Percentiles rank a stretch among this genome's conserved stretches.
Evolutionary conservation across 2,329 filamentous ascomycete genomes (phyloP).

Genomic region (Magnaporthiopsis incrustans): DNA sequence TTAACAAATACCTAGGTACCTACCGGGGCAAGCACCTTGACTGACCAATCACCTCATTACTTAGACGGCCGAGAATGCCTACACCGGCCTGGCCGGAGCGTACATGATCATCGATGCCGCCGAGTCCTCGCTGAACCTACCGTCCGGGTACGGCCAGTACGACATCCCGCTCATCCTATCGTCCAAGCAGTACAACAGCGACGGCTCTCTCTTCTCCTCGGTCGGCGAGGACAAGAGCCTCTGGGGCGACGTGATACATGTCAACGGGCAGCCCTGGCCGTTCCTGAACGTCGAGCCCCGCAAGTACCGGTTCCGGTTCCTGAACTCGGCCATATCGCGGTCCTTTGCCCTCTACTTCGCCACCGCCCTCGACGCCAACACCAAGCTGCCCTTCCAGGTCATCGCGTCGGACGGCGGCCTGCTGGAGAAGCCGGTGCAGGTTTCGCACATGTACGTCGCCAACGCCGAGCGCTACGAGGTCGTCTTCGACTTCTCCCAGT

Average conservation of each 20-base stretch:
- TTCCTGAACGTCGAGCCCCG: conserved; percentile 49
- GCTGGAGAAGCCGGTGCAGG: conserved; percentile 32
- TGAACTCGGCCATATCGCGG: conserved; percentile 40
- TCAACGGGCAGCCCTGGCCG: conserved; percentile 53
- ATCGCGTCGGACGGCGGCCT: conserved; percentile 48
- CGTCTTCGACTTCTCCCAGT: conserved; percentile 45
- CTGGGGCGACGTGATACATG: conserved; percentile 50
- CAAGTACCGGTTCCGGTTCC: conserved; percentile 50
- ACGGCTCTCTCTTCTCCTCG: conserved; percentile 40
- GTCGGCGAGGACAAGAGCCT: conserved; percentile 35
- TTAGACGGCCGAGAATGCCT: conserved; percentile 45
- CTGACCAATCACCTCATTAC: conserved; percentile 14
- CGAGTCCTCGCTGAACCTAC: conserved; percentile 40
- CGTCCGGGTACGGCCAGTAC: conserved; percentile 38
- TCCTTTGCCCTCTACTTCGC: conserved; percentile 40
- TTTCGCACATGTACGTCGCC: conserved; percentile 26
- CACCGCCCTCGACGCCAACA: conserved; percentile 20
- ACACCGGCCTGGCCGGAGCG: conserved; percentile 47
- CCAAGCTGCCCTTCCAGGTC: conserved; percentile 38
- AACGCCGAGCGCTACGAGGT: conserved; percentile 53
- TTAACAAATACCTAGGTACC: too few species aligned
- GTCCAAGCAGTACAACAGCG: conserved; percentile 42
- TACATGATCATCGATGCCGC: conserved; percentile 45
- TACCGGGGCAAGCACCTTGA: neutral
- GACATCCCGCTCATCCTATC: conserved; percentile 43